Evolutionary conservation across 73 alveolate species (phyloP).

Genomic region (Stentor roeselii): DNA sequence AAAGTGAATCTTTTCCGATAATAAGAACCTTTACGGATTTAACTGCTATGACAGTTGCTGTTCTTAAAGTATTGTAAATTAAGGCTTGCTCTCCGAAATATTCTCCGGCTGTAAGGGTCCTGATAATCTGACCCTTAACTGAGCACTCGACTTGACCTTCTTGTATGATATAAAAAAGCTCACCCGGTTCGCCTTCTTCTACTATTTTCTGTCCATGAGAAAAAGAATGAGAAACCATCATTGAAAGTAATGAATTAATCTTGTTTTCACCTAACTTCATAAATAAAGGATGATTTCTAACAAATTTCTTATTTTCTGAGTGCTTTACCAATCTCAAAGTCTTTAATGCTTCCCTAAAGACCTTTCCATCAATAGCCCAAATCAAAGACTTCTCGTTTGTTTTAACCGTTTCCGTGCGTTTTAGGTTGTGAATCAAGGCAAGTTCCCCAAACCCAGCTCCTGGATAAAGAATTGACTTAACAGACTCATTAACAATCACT

Average conservation of each 20-base stretch:
- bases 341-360: not conserved
- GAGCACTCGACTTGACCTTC: conserved; percentile 50
- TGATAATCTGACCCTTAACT: conserved; percentile 34
- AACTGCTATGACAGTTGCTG: conserved; percentile 50
- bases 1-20: not conserved
- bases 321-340: not conserved
- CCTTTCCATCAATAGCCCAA: conserved; percentile 16
- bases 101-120: conserved; percentile 52
- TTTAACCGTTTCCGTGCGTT: not conserved
- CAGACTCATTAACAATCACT: not conserved
- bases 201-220: not conserved
- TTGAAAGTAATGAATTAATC: not conserved
- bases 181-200: conserved; percentile 18
- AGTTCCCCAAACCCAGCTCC: conserved; percentile 1
- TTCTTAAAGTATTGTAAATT: conserved; percentile 41
- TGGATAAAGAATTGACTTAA: not conserved
- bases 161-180: not conserved
- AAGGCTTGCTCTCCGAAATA: conserved; percentile 66
- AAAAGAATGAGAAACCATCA: not conserved
- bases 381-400: not conserved
- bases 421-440: not conserved
- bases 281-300: not conserved
- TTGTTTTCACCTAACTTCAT: not conserved
- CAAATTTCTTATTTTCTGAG: not conserved
- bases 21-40: not conserved